Percentiles rank a stretch among this genome's conserved stretches.
phyloP scores from a whole-genome alignment of 441 rosid species.

The Pelargonium myrrhifolium region DNA sequence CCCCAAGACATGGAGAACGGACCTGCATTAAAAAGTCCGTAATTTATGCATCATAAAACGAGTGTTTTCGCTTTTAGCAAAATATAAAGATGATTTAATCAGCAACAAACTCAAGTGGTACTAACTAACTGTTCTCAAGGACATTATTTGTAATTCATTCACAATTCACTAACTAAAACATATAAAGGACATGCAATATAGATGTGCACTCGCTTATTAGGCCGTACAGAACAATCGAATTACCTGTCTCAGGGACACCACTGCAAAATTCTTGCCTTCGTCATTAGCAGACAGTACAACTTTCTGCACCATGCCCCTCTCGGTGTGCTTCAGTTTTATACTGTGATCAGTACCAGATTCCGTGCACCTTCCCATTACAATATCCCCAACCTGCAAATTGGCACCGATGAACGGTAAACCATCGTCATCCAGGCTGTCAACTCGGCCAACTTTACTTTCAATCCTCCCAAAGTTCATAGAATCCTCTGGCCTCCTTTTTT shows the following conservation, averaged over 20 bases:
- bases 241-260: slow-evolving; percentile 85
- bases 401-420: slow-evolving; percentile 86
- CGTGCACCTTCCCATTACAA: slow-evolving; percentile 77
- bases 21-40: slow-evolving; percentile 38
- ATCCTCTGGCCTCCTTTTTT: slow-evolving; percentile 57
- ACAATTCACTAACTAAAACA: no score
- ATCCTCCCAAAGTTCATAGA: slow-evolving; percentile 56
- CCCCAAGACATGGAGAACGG: slow-evolving; percentile 85
- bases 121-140: no score
- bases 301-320: slow-evolving; percentile 85
- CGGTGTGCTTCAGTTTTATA: slow-evolving; percentile 81
- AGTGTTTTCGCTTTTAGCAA: not conserved
- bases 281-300: slow-evolving; percentile 85
- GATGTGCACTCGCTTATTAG: no score
- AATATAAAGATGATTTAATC: not conserved
- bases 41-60: no score
- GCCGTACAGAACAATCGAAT: no score
- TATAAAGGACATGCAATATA: not conserved
- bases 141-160: no score
- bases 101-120: no score
- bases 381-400: slow-evolving; percentile 72
- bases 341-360: slow-evolving; percentile 82
- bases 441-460: slow-evolving; percentile 62
- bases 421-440: slow-evolving; percentile 88
- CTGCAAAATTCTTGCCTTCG: slow-evolving; percentile 85